Percentiles rank a stretch among this genome's conserved stretches.
phyloP scores from a whole-genome alignment of 2,329 filamentous ascomycete genomes.

The Nemania sp. region DNA sequence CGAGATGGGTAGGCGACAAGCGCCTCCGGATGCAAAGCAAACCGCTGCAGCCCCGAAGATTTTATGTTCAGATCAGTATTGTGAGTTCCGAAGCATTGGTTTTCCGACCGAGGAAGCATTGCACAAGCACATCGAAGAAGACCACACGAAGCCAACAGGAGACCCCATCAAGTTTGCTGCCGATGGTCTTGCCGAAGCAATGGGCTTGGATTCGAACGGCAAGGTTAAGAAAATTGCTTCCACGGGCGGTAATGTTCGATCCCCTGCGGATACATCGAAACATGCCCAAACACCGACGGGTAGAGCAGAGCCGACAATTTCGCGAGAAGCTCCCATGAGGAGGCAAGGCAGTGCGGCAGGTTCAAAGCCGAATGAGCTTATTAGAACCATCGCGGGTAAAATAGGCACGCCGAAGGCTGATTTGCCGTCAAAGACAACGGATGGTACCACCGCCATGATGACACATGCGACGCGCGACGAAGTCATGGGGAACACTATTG shows the following conservation, averaged over 20 bases:
- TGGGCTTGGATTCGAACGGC: conserved; percentile 60
- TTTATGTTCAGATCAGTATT: conserved; percentile 58
- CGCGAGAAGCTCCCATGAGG: conserved; percentile 56
- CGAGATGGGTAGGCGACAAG: conserved; percentile 46
- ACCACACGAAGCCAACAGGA: conserved; percentile 60
- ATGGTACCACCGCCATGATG: conserved; percentile 14
- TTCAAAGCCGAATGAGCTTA: conserved; percentile 45
- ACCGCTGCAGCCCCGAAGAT: conserved; percentile 49
- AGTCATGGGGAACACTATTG: conserved; percentile 45
- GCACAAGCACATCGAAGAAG: conserved; percentile 59
- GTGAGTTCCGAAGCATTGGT: conserved; percentile 54
- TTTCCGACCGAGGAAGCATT: conserved; percentile 61
- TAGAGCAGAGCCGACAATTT: conserved; percentile 53
- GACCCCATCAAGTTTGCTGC: conserved; percentile 58
- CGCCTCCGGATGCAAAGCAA: conserved; percentile 38
- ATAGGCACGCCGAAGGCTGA: conserved; percentile 33
- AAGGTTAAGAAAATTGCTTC: conserved; percentile 45
- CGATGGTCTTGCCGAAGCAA: conserved; percentile 53
- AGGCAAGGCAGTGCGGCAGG: conserved; percentile 52
- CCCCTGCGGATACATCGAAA: conserved; percentile 48
- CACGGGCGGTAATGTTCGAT: conserved; percentile 31
- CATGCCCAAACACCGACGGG: conserved; percentile 53
- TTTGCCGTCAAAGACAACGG: conserved; percentile 33
- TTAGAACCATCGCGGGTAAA: conserved; percentile 34
- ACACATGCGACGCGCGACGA: neutral